Percentiles rank a stretch among this genome's conserved stretches.
Conservation (phyloP, 1,284 basidiomycete species). For the Trametes versicolor region DNA sequence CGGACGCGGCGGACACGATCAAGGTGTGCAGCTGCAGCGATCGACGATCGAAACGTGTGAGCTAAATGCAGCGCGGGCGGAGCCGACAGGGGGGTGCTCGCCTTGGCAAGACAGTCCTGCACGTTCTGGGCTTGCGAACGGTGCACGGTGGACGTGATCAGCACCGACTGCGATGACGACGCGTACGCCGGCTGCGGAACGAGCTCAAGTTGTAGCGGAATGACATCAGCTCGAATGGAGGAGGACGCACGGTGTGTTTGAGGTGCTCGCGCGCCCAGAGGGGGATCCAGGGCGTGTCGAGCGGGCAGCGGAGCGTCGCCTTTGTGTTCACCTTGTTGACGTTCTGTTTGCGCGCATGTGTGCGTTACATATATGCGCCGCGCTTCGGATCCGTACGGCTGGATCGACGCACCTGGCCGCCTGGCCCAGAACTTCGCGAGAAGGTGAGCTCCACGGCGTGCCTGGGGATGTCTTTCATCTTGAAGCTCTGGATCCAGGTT, state of each 20-base stretch:
- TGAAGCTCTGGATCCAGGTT: conserved; percentile 62
- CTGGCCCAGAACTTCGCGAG: conserved; percentile 81
- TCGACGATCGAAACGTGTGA: conserved; percentile 3
- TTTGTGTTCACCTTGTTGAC: conserved; percentile 88
- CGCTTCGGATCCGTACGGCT: neutral
- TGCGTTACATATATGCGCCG: neutral
- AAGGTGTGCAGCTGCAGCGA: conserved; percentile 63
- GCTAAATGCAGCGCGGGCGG: conserved; percentile 26
- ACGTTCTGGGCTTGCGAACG: conserved; percentile 83
- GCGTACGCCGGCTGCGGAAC: conserved; percentile 67
- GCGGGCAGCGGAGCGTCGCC: conserved; percentile 65
- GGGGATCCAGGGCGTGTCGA: conserved; percentile 74
- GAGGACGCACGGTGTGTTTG: conserved; percentile 58
- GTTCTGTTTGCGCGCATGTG: conserved; percentile 57
- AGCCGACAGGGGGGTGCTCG: conserved; percentile 41
- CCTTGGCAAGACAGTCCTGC: conserved; percentile 76
- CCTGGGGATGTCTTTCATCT: conserved; percentile 53
- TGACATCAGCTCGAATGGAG: no score
- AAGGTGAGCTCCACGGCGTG: conserved; percentile 67
- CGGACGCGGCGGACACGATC: conserved; percentile 57
- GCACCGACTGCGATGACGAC: conserved; percentile 68
- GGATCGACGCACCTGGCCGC: conserved; percentile 69
- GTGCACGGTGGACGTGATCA: conserved; percentile 71
- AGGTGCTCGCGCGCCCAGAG: conserved; percentile 66
- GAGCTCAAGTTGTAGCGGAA: neutral